phyloP scores from a whole-genome alignment of 768 basidiomycete genomes.

The Mycena haematopus region DNA sequence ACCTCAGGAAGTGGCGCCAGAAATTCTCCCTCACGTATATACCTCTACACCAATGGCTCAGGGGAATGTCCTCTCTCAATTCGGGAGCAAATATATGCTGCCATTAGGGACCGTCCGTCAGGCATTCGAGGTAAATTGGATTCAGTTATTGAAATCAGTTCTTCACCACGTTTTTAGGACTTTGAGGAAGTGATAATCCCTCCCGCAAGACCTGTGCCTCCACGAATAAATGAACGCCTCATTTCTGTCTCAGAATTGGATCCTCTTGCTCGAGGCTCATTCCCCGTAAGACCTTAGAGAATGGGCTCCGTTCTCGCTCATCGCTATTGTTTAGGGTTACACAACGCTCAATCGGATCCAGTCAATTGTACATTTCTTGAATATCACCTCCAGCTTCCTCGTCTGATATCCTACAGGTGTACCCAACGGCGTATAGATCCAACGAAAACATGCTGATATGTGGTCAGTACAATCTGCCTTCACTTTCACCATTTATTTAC shows the following conservation, averaged over 20 bases:
- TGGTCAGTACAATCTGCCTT: slow-evolving; percentile 53
- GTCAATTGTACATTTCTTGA: slow-evolving; percentile 71
- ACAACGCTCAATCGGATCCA: slow-evolving; percentile 90
- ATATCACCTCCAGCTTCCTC: no score
- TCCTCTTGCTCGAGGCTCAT: slow-evolving; percentile 77
- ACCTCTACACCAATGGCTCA: slow-evolving; percentile 64
- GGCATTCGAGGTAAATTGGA: slow-evolving; percentile 62
- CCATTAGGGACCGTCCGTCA: slow-evolving; percentile 82
- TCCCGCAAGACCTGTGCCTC: slow-evolving; percentile 80
- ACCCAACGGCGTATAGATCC: slow-evolving; percentile 89
- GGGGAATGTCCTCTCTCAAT: slow-evolving; percentile 71
- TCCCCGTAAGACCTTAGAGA: slow-evolving; percentile 64
- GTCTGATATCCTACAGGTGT: slow-evolving; percentile 38
- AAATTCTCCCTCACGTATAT: slow-evolving; percentile 89
- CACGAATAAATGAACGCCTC: slow-evolving; percentile 71
- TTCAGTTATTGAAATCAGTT: neutral
- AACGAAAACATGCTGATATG: slow-evolving; percentile 97
- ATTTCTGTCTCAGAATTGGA: slow-evolving; percentile 79
- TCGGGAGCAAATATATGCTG: slow-evolving; percentile 79
- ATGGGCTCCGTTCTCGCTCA: neutral
- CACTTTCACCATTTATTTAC: slow-evolving; percentile 3
- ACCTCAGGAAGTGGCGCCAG: slow-evolving; percentile 56
- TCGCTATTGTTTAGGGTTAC: slow-evolving; percentile 68
- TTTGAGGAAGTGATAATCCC: slow-evolving; percentile 92
- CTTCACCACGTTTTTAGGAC: slow-evolving; percentile 51